A percentile compares a stretch with the other conserved stretches of the same genome.
phyloP scores from a whole-genome alignment of 352 stramenopile genomes.

The Pythium dissotocum region DNA sequence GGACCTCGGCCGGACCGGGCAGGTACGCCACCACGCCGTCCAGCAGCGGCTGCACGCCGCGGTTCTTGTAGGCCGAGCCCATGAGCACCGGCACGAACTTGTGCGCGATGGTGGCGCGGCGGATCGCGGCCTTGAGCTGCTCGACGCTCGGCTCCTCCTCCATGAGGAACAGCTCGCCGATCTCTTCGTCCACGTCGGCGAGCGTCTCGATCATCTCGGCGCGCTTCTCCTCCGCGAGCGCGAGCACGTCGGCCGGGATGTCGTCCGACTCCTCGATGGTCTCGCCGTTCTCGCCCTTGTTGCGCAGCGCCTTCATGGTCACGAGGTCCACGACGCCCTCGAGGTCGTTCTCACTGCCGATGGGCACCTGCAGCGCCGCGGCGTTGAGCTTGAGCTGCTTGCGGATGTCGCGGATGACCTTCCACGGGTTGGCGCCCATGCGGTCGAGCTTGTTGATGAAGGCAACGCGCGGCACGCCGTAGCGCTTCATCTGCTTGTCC shows the following conservation, averaged over 20 bases:
- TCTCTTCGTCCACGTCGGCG: constrained; percentile 98
- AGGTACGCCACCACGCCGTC: constrained; percentile 98
- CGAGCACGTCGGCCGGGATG: constrained; percentile 87
- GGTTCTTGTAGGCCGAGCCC: constrained; percentile 98
- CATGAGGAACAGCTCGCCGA: constrained; percentile 99
- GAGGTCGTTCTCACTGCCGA: constrained; percentile 95
- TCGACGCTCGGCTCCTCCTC: constrained; percentile 94
- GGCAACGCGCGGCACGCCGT: constrained; percentile 97
- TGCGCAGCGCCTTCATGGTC: constrained; percentile 86
- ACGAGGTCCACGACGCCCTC: constrained; percentile 97
- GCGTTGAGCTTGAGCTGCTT: constrained; percentile 98
- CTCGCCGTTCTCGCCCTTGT: constrained; percentile 91
- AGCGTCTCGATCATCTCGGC: constrained; percentile 94
- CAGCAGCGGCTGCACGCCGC: constrained; percentile 97
- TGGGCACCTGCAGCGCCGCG: constrained; percentile 95
- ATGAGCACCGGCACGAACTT: constrained; percentile 99
- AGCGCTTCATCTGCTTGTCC: constrained; percentile 99
- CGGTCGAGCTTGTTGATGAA: constrained; percentile 99
- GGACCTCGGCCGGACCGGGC: constrained; percentile 92
- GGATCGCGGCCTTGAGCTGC: constrained; percentile 94
- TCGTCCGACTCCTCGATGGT: constrained; percentile 87
- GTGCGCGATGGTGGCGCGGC: constrained; percentile 94
- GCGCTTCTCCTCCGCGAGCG: constrained; percentile 89
- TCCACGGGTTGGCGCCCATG: constrained; percentile 95
- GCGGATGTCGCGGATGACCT: constrained; percentile 94